phyloP scores from a whole-genome alignment of 1,284 basidiomycete genomes.

The Takashimella koratensis region DNA sequence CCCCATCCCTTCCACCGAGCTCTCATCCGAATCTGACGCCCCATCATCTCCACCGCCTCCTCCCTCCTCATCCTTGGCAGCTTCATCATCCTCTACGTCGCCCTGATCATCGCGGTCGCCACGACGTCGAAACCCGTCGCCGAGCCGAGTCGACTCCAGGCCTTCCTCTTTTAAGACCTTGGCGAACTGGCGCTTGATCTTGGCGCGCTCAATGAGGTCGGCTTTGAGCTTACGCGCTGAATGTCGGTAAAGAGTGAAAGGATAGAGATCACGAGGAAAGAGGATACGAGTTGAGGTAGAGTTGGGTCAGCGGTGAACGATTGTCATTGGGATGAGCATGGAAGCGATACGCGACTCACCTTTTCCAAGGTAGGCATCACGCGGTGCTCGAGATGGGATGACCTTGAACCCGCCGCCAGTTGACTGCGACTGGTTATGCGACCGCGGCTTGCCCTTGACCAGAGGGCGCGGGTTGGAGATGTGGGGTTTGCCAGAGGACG shows the following conservation, averaged over 20 bases:
- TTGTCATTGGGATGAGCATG: neutral
- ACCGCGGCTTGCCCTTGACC: neutral
- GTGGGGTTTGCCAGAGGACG: conserved; percentile 14
- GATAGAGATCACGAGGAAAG: neutral
- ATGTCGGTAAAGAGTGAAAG: neutral
- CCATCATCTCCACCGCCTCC: neutral
- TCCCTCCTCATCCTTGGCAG: neutral
- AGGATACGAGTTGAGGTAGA: neutral
- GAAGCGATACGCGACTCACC: conserved; percentile 24
- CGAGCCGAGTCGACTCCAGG: conserved; percentile 37
- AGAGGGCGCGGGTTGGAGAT: conserved; percentile 2
- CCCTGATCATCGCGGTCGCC: neutral
- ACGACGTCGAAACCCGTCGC: conserved; percentile 14
- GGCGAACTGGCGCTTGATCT: conserved; percentile 53
- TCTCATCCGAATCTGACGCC: neutral
- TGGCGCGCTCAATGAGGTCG: conserved; percentile 53
- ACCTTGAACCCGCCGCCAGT: conserved; percentile 40
- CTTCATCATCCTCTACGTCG: neutral
- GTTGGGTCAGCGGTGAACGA: neutral
- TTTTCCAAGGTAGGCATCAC: conserved; percentile 50
- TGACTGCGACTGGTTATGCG: neutral
- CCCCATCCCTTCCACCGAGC: too few relatives aligned
- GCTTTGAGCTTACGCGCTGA: conserved; percentile 54
- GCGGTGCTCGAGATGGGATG: conserved; percentile 41
- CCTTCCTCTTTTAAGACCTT: conserved; percentile 52